These are phyloP conservation scores for Talinum fruticosum DNA, from an alignment of 148 eudicot species.

Conservation along the genomic window DNA sequence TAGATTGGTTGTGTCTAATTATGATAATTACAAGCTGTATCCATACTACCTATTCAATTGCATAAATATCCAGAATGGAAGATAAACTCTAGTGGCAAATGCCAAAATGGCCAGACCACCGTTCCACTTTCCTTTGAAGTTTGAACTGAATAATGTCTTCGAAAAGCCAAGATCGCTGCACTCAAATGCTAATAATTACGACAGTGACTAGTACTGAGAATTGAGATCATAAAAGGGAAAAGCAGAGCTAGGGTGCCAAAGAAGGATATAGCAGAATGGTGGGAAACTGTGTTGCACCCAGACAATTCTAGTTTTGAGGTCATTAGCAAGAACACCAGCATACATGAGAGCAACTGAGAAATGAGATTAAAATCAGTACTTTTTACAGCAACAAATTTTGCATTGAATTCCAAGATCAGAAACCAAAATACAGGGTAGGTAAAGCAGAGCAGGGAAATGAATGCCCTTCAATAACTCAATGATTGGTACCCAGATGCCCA, in stretches of 20 bases:
- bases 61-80: too few species aligned
- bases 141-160: not conserved
- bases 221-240: slow-evolving; percentile 10
- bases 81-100: not conserved
- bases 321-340: not conserved
- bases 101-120: not conserved
- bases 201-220: slow-evolving; percentile 16
- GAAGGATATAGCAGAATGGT: slow-evolving; percentile 9
- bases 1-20: slow-evolving; percentile 8
- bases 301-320: not conserved
- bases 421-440: not conserved
- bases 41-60: too few species aligned
- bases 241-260: slow-evolving; percentile 1
- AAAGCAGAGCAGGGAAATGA: not conserved
- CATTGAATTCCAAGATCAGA: not conserved
- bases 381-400: slow-evolving; percentile 6
- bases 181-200: not conserved
- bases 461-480: not conserved
- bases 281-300: not conserved
- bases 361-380: slow-evolving; percentile 2
- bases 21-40: not conserved
- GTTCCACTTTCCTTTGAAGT: not conserved
- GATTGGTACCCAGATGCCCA: not conserved
- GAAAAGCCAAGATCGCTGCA: slow-evolving; percentile 5
- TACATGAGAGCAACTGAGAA: not conserved